Evolutionary conservation across 495 filamentous ascomycete genomes (phyloP).

Genomic region (Daldinia loculata): DNA sequence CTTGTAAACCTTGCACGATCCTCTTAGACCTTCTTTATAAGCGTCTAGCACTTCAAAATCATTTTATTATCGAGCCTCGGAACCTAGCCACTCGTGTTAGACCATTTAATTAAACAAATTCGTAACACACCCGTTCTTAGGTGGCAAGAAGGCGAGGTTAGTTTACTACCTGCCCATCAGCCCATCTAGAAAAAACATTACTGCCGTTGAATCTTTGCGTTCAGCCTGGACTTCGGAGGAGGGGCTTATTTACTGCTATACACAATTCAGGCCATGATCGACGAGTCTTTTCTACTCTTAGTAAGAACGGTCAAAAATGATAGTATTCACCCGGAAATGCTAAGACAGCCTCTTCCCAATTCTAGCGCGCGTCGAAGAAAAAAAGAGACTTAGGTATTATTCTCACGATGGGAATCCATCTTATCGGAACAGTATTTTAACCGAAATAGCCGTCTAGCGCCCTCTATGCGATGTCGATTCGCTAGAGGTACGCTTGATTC

Average conservation of each 20-base stretch:
- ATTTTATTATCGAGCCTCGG: background rate
- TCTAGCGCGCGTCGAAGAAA: conserved; percentile 11
- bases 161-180: background rate
- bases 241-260: conserved; percentile 21
- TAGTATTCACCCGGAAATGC: conserved; percentile 32
- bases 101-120: background rate
- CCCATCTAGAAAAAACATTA: conserved; percentile 4
- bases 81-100: background rate
- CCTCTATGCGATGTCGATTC: conserved; percentile 22
- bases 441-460: conserved; percentile 37
- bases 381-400: conserved; percentile 3
- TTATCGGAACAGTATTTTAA: conserved; percentile 32
- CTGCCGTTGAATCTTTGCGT: conserved; percentile 30
- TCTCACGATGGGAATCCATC: conserved; percentile 20
- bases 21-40: background rate
- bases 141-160: background rate
- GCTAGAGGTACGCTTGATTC: conserved; percentile 9
- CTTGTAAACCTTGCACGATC: background rate
- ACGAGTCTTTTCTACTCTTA: conserved; percentile 15
- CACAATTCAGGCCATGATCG: conserved; percentile 38
- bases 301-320: conserved; percentile 16
- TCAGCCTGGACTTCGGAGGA: conserved; percentile 31
- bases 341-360: conserved; percentile 24
- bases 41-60: background rate
- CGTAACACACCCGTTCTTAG: background rate